phyloP scores from a whole-genome alignment of 1,284 basidiomycete species.

The Marasmius oreades region DNA sequence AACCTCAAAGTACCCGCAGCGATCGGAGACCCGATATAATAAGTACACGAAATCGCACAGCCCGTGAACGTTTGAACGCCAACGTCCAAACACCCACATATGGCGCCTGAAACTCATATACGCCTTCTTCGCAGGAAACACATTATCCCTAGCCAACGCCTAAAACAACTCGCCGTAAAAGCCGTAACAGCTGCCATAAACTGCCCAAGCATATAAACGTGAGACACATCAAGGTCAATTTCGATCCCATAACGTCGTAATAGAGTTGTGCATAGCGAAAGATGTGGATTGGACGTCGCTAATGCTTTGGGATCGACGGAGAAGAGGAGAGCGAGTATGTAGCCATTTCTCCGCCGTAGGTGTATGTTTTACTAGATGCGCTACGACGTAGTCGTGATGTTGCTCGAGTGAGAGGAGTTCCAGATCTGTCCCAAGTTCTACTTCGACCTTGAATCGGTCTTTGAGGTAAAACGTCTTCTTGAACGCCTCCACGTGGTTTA shows the following conservation, averaged over 20 bases:
- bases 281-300: constrained; percentile 43
- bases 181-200: constrained; percentile 58
- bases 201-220: constrained; percentile 47
- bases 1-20: constrained; percentile 35
- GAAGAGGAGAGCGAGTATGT: constrained; percentile 59
- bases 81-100: constrained; percentile 55
- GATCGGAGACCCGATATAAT: constrained; percentile 53
- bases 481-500: no score
- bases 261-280: constrained; percentile 57
- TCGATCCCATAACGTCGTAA: constrained; percentile 49
- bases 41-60: constrained; percentile 54
- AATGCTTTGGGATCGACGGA: constrained; percentile 54
- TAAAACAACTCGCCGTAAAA: constrained; percentile 59
- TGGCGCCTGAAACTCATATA: constrained; percentile 55
- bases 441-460: no score
- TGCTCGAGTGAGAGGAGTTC: no score
- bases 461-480: no score
- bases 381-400: no score
- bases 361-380: no score
- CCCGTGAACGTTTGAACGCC: constrained; percentile 50
- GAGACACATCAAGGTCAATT: constrained; percentile 49
- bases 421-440: no score
- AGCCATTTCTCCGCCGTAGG: no score
- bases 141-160: constrained; percentile 53
- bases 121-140: constrained; percentile 40